Percentiles rank a stretch among this genome's conserved stretches.
These are phyloP conservation scores for Huntiella decipiens DNA, from an alignment of 2,329 filamentous ascomycete species.

Conservation along the genomic window DNA sequence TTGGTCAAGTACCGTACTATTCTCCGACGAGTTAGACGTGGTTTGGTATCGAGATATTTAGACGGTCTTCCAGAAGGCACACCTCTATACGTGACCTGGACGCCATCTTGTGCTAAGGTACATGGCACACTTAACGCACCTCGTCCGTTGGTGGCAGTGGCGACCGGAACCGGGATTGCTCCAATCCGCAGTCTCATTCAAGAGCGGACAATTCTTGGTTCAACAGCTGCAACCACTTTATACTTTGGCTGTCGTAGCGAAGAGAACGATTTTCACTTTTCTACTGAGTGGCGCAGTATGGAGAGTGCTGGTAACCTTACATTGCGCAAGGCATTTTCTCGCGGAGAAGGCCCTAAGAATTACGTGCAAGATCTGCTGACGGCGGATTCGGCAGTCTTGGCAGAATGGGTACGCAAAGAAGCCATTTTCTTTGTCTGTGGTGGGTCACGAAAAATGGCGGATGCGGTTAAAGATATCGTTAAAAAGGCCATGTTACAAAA, in stretches of 20 bases:
- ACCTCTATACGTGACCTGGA: slow-evolving; percentile 8
- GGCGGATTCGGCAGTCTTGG: slow-evolving; percentile 17
- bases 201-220: slow-evolving; percentile 36
- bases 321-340: slow-evolving; percentile 29
- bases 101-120: slow-evolving; percentile 28
- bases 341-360: slow-evolving; percentile 26
- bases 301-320: slow-evolving; percentile 14
- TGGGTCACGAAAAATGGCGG: slow-evolving; percentile 38
- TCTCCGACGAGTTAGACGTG: slow-evolving; percentile 64
- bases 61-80: slow-evolving; percentile 36
- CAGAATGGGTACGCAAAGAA: slow-evolving; percentile 18
- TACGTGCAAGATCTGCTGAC: slow-evolving; percentile 23
- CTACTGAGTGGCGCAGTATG: slow-evolving; percentile 45
- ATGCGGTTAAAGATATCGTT: slow-evolving; percentile 32
- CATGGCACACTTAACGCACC: slow-evolving; percentile 27
- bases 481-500: slow-evolving; percentile 27
- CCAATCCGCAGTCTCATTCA: slow-evolving; percentile 68
- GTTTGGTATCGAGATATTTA: slow-evolving; percentile 80
- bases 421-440: slow-evolving; percentile 36
- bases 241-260: slow-evolving; percentile 73
- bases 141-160: slow-evolving; percentile 55
- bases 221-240: slow-evolving; percentile 29
- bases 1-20: slow-evolving; percentile 85
- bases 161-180: slow-evolving; percentile 71
- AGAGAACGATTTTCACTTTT: slow-evolving; percentile 63